Evolutionary conservation across 768 basidiomycete species (phyloP), one percentile per base, ranked within the genome.

Genomic region (Hygrocybe coccinea): DNA sequence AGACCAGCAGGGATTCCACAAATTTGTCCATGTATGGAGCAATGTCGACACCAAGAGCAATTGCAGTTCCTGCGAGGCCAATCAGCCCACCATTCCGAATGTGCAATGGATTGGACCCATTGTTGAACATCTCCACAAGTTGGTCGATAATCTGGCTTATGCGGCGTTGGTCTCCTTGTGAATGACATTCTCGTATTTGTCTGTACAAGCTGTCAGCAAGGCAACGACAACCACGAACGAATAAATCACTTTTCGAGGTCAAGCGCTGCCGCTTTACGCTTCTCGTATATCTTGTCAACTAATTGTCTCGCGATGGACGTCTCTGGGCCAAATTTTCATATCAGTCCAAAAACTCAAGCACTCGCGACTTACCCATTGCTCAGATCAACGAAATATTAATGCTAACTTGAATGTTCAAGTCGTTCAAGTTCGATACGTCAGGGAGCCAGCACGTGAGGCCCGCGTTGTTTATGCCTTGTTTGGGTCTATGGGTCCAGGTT

Each of bases 1-100:
- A 97, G 52, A 82, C 81, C 24, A 98, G 80, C 33, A 99, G 79
- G 2, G 91, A 87, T 41, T 87, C 85, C 35, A 97, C 81, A 66
- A 99, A 97, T 63, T 87, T 88, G 56, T 91, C 90, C 83, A 98
- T 90, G 74, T 95, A 94, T 6, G 91, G 89, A 7, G 95, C 87
- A 44, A 98, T 83, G 60, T 97, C 91, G 10, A 94, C 88, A 2
- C 93, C 92, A 2, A 98, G 76, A 0, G 97, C 95, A 65, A 99
- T 98, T n/a, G 94, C 92, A 21, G 92, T 92, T 25, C 91, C 95
- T 8, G 95, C 95, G 1, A 98, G 83, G 21, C 95, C 95, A 62
- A 97, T 97, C 41, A 97, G 79, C 4, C 95, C 95, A 35, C 95
- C 95, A 68, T 95, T 97, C 44, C 95, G 80, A 44, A 93, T 83